Base-by-base conservation (phyloP, 257 asterid species). In the Scutellaria minor region DNA sequence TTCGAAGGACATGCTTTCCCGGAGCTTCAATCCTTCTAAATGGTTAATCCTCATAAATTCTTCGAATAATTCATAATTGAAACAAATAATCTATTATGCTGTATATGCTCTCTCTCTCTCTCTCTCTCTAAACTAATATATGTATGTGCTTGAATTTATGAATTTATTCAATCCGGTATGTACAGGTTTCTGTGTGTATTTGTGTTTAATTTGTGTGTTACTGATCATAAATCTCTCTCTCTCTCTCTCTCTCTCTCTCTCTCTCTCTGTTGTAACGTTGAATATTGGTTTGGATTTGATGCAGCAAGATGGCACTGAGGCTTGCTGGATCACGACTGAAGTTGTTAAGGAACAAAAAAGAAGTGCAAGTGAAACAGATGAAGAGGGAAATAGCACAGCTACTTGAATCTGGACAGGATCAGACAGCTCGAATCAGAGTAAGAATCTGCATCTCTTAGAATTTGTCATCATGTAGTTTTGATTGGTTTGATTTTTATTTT, bases 21-120 rank as follows among this genome's bases (percentile, higher is more conserved):
- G 82, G 77, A 83, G 92, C 88, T 92, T 92, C 85, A 90, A 88
- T 69, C 85, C 98, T 63, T 79, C 90, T n/a, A 92, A 90, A 82
- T 92, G 96, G 98, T 92, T 75, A 56, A 4, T 71, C 12, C 20
- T 22, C 53, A 14, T 44, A n/a, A 44, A n/a, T 52, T 52, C 56
- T 60, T 11, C 20, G 8, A 1, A 55, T 42, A 58, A 10, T 45
- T 55, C 37, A 1, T 53, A 15, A 6, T 35, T 35, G 24, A 1
- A 56, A 10, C 12, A 13, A 37, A 12, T 3, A 22, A 5, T 5
- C 7, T 7, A 2, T 11, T 6, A 8, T 9, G 13, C 5, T 11
- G 4, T 37, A 10, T 20, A 2, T 62, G 15, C 20, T 62, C 53
- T 5, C 6, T 10, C n/a, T 47, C n/a, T 47, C 37, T 31, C 37